These are phyloP conservation scores for Warburgia ugandensis DNA, from an alignment of 164 flowering plant genomes.

Conservation along the genomic window DNA sequence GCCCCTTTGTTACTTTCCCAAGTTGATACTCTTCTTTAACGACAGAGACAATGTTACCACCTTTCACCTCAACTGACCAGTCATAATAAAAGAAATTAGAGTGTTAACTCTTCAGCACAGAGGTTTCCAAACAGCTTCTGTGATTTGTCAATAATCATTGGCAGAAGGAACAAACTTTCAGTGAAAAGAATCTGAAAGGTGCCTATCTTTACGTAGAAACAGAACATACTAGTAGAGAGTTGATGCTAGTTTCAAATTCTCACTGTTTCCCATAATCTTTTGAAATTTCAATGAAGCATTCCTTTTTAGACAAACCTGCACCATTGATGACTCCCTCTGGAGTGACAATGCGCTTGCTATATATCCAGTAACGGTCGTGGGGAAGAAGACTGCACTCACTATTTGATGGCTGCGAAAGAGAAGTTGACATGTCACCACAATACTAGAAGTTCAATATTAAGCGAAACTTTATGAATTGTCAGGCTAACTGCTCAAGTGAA, in stretches of 20 bases:
- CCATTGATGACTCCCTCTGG: conserved; percentile 70
- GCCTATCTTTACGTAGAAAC: no score
- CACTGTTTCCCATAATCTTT: no score
- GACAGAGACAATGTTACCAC: conserved; percentile 54
- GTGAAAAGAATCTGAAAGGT: no score
- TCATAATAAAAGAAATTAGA: conserved; percentile 9
- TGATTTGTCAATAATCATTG: no score
- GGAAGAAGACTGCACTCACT: conserved; percentile 70
- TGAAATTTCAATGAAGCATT: no score
- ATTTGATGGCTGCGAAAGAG: conserved; percentile 30
- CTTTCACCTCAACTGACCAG: conserved; percentile 77
- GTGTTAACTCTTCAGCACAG: background rate
- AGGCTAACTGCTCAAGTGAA: background rate
- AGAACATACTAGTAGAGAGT: no score
- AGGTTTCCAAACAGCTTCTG: background rate
- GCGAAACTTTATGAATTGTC: background rate
- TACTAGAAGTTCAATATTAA: background rate
- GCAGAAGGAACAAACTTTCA: background rate
- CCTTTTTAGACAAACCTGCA: conserved; percentile 52
- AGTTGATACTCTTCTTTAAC: conserved; percentile 45
- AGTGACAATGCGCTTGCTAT: conserved; percentile 80
- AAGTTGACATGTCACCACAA: background rate
- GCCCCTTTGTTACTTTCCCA: conserved; percentile 20
- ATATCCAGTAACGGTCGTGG: conserved; percentile 59
- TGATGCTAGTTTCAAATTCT: no score